Evolutionary conservation across 768 basidiomycete genomes (phyloP), one percentile per base, ranked within the genome.

Genomic region (Asterophora lycoperdoides): DNA sequence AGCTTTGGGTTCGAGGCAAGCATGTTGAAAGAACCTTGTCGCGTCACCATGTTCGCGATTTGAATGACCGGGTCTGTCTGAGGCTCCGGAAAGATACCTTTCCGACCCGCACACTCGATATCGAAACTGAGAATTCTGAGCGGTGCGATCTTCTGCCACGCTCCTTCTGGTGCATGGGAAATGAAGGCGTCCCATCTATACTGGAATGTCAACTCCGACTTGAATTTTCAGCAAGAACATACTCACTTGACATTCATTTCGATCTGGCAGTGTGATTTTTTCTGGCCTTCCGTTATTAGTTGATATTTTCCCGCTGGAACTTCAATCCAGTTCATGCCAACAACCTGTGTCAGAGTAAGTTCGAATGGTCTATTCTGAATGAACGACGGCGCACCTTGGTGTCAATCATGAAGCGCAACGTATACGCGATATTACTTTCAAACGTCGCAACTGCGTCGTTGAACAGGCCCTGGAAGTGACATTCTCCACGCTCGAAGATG

Each of bases 311-410:
- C 89, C 3, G 86, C 82, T 4, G 87, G 87, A 8, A 96, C 72
- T 68, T 98, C 93, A 44, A 99, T 86, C 95, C 96, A 99, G 63
- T 97, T 98, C 96, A 99, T 98, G 8, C 96, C 96, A 41, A 94
- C 85, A 26, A 99, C 84, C 90, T 93, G 54, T 18, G 36, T 20
- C 17, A 41, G n/a, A 15, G 5, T 10, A 18, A 28, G 15, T 42
- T 29, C n/a, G 41, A 6, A 30, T 41, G 33, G 15, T 10, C 23
- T 9, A 48, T 1, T 4, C 54, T 56, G 64, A 17, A 17, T 20
- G 47, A 41, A 8, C 17, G 6, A 20, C 4, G 19, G 15, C 46
- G 20, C 19, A 91, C 94, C 76, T 93, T 85, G 5, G 90, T 87
- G 61, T 99, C 96, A 53, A 99, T 95, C 96, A 99, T 99, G 66